Conservation (phyloP, 305 asterid species). For the Solanum hybrid region DNA sequence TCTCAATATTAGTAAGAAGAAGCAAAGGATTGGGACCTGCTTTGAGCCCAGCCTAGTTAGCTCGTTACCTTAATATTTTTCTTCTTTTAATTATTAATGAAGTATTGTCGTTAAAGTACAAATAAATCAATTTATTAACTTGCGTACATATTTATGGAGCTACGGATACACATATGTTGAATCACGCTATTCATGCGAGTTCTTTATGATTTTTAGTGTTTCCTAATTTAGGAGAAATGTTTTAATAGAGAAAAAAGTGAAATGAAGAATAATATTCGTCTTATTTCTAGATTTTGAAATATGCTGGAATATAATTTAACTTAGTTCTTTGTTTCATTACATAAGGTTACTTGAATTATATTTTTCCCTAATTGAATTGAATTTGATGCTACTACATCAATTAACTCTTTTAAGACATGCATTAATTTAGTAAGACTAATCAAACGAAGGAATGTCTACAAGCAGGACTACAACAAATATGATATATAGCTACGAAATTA, state of each 20-base stretch:
- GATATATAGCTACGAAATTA: too few relatives aligned
- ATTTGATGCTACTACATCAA: background rate
- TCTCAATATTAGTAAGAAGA: background rate
- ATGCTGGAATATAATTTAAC: background rate
- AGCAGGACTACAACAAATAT: too few relatives aligned
- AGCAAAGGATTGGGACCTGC: background rate
- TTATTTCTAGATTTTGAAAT: background rate
- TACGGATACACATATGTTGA: background rate
- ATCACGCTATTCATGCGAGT: background rate
- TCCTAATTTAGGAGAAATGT: background rate
- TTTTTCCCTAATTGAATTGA: background rate
- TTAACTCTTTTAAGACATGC: background rate
- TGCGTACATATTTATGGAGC: background rate
- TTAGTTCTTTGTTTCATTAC: background rate
- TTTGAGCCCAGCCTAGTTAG: background rate
- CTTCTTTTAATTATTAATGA: background rate
- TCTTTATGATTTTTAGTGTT: background rate
- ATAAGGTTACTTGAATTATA: background rate
- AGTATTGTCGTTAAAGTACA: background rate
- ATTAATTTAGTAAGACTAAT: background rate
- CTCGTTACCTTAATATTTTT: background rate
- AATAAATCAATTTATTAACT: background rate
- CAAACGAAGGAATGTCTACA: background rate
- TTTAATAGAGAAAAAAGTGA: background rate
- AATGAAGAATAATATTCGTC: background rate